phyloP scores from a whole-genome alignment of 148 eudicot genomes.

The Cornus controversa region DNA sequence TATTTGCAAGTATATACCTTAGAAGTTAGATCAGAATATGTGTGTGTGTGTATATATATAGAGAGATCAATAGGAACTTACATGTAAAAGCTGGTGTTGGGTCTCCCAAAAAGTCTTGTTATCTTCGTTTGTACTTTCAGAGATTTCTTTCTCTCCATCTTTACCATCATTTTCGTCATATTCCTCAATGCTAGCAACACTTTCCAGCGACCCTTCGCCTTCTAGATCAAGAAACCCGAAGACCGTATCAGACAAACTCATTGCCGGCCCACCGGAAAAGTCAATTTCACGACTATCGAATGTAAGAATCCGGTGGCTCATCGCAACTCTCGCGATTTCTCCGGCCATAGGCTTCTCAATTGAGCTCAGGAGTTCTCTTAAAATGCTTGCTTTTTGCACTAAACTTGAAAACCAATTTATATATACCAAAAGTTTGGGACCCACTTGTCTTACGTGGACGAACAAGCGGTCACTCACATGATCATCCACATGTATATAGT shows the following conservation, averaged over 20 bases:
- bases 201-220: conserved; percentile 31
- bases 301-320: conserved; percentile 31
- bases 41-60: too few species aligned
- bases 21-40: too few species aligned
- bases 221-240: conserved; percentile 46
- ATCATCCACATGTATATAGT: conserved; percentile 10
- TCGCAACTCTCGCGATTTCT: conserved; percentile 27
- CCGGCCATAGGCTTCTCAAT: conserved; percentile 28
- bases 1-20: too few species aligned
- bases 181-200: conserved; percentile 18
- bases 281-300: conserved; percentile 15
- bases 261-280: conserved; percentile 29
- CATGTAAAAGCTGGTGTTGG: conserved; percentile 42
- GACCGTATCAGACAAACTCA: conserved; percentile 50
- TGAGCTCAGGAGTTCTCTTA: neutral
- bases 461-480: conserved; percentile 52
- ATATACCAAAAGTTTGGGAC: conserved; percentile 20
- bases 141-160: conserved; percentile 23
- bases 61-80: too few species aligned
- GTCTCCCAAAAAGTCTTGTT: conserved; percentile 54
- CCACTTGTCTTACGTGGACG: conserved; percentile 17
- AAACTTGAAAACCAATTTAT: neutral
- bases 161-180: conserved; percentile 19
- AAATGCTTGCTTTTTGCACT: neutral
- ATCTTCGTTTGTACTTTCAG: conserved; percentile 17